Base-by-base conservation (phyloP, 1,284 basidiomycete genomes). In the Phellinidium pouzarii region DNA sequence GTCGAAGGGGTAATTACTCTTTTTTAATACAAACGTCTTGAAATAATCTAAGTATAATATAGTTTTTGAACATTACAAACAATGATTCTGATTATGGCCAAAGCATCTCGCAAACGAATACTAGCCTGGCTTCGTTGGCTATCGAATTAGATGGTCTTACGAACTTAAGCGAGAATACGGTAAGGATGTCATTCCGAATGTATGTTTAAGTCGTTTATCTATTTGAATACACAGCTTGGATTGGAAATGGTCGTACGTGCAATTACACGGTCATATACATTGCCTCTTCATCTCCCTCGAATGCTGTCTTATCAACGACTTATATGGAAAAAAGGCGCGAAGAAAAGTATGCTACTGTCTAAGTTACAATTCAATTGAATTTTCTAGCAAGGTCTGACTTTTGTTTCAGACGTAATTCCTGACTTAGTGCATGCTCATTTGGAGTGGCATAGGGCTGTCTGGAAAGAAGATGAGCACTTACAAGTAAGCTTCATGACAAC, bases 391-490 rank as follows among this genome's bases (percentile, higher is more conserved):
- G 14, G 14, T 34, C 31, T 34, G 31, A 38, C 42, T 7, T 37
- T 3, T 6, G 17, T 11, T 12, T 14, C 20, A 54, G 53, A 37
- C 11, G 22, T 45, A 0, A 22, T 46, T 8, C 26, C 48, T 2
- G 47, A 44, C 2, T 17, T 54, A 6, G 44, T 50, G 7, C 31
- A 20, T 3, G 48, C 47, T 5, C 34, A 46, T n/a, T 31, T 54
- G 23, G 53, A 54, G 38, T 54, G 53, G 53, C 41, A 43, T 20
- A 54, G 19, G 27, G 27, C 41, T 29, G 19, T 50, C 19, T 54
- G 53, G 53, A 17, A 50, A 20, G 22, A 29, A 26, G 48, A 19
- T 19, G 27, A 22, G 12, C 12, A 9, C 17, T 20, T 14, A 8
- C 38, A 42, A 29, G 48, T 50, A 12, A 8, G 23, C 1, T 40